Evolutionary conservation across 176 grass and related monocot genomes (phyloP), one percentile per base, ranked within the genome.

Genomic region (Cenchrus fungigraminus): DNA sequence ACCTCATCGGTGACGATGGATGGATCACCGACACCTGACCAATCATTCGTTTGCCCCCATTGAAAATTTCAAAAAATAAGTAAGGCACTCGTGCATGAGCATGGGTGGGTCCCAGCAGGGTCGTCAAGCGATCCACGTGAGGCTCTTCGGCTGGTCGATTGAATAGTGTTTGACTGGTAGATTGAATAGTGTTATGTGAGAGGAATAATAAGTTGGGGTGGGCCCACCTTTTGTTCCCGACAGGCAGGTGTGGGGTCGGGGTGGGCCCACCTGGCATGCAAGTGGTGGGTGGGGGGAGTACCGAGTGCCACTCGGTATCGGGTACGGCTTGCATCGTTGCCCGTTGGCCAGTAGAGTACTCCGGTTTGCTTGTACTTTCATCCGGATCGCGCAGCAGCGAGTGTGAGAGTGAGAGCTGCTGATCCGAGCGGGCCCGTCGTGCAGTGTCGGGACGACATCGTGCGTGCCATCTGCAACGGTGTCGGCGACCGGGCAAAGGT

Each of bases 81-180:
- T 3, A 83, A n/a, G 1, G 43, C 47, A 7, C 68, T 22, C 68
- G 13, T 3, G 68, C 4, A 47, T 17, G 58, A 19, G 25, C 62
- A 40, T 80, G 25, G 25, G 25, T 34, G 34, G 63, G 50, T 1
- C 59, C 55, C 7, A 11, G 34, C 34, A 40, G 37, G 59, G 20
- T 20, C 3, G 22, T 31, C 54, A 79, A 31, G 59, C 25, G 42
- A 42, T 61, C 11, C 69, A 89, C 77, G 75, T 76, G 25, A 25
- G 25, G 25, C 25, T 25, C 25, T 25, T 25, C 25, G 25, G 25
- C 25, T 25, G 25, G 25, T 25, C 25, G 25, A 25, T 25, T 25
- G 25, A 25, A 25, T 25, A 25, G 25, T 25, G 25, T 25, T 25
- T 25, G 25, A 25, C 25, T 25, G 25, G 25, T 25, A 25, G 25